Base-by-base conservation (phyloP, 805 yeast species). In the Clavispora santaluciae region DNA sequence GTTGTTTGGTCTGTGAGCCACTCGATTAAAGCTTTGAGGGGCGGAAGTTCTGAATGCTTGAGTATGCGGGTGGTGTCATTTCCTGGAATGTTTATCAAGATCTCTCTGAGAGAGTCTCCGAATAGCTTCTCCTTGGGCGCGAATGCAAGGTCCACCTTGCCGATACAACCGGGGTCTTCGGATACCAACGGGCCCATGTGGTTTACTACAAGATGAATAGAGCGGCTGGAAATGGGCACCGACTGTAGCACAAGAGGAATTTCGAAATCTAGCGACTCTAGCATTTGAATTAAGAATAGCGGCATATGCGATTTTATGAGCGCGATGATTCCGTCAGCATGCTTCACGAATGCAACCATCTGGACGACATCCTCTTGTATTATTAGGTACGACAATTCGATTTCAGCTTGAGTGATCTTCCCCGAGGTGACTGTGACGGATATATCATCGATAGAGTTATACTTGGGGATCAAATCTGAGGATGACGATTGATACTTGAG, bases 1-100 rank as follows among this genome's bases (percentile, higher is more conserved):
- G 45, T 40, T 5, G 53, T 44, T 17, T 43, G 34, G 12, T 38
- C 29, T 12, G 21, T 23, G 18, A 49, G 48, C 51, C 51, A 49
- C 6, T 6, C 22, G 11, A 34, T 35, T 1, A 49, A 21, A 13
- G 41, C 29, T 5, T 40, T 39, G 18, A 47, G 15, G 4, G 53
- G 43, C 8, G 33, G 28, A 1, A 16, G 30, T 6, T 25, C 22
- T 5, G 26, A 28, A 6, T 16, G 15, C 24, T 17, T 24, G 20
- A 41, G 8, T 18, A 49, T 40, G 8, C 35, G 22, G 4, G 4
- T 7, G 8, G 40, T 13, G 18, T 49, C 53, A 15, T 39, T 41
- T 9, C 22, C 23, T 3, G 53, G 40, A 13, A 49, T 31, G 2
- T 33, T 24, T 4, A 49, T 33, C 1, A 42, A 18, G 8, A 49